These are phyloP conservation scores for Chenopodium formosanum DNA, from an alignment of 148 eudicot genomes.

Conservation along the genomic window DNA sequence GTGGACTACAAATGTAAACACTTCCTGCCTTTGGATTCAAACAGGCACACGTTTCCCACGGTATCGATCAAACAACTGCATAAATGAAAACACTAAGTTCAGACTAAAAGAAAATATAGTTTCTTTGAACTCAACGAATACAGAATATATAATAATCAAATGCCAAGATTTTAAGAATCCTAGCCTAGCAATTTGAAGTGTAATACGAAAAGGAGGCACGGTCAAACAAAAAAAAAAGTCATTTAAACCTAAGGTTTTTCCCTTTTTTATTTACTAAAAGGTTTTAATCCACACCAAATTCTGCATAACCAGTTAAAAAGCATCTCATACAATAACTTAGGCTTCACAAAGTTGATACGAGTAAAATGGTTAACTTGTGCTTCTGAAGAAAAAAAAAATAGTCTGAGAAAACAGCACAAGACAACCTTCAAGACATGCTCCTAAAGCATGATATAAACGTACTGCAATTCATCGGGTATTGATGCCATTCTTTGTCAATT, in stretches of 20 bases:
- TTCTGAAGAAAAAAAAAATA: background rate
- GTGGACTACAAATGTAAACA: constrained; percentile 14
- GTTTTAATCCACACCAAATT: background rate
- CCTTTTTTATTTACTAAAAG: background rate
- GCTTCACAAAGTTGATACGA: background rate
- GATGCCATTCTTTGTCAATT: background rate
- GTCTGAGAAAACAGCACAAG: background rate
- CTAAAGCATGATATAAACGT: background rate
- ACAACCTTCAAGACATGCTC: background rate
- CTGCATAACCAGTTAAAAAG: background rate
- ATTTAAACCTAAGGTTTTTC: background rate
- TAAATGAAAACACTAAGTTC: background rate
- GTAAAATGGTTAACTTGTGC: background rate
- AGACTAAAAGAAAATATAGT: background rate
- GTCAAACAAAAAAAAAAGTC: background rate
- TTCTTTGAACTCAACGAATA: background rate
- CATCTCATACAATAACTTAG: background rate
- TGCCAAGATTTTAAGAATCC: background rate
- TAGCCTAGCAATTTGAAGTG: background rate
- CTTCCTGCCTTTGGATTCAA: constrained; percentile 17
- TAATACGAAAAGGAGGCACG: background rate
- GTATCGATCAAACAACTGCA: constrained; percentile 36
- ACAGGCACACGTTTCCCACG: constrained; percentile 40
- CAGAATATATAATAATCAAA: background rate
- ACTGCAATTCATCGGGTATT: background rate